Conservation (phyloP, 1,139 yeast species). For the Suhomyces taliae region DNA sequence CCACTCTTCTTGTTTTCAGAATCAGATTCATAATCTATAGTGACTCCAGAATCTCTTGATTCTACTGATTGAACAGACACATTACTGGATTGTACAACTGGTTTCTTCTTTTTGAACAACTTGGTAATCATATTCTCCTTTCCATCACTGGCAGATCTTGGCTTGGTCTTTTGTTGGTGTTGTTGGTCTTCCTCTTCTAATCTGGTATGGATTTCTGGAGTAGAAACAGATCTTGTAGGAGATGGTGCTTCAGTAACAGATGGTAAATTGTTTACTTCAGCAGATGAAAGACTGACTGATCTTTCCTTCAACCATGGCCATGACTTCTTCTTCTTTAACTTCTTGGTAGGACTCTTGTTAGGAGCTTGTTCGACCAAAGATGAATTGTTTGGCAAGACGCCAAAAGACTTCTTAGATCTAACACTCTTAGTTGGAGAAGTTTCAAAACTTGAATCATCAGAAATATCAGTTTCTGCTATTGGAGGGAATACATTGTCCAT, state of each 20-base stretch:
- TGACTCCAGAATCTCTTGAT: slow-evolving; percentile 22
- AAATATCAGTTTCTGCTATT: slow-evolving; percentile 11
- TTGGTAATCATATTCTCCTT: slow-evolving; percentile 47
- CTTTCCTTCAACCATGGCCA: slow-evolving; percentile 46
- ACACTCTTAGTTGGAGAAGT: slow-evolving; percentile 18
- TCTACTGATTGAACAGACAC: slow-evolving; percentile 8
- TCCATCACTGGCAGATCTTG: slow-evolving; percentile 14
- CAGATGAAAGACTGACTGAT: slow-evolving; percentile 31
- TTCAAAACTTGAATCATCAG: slow-evolving; percentile 16
- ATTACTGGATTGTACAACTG: slow-evolving; percentile 8
- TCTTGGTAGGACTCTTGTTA: slow-evolving; percentile 18
- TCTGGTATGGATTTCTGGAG: slow-evolving; percentile 26
- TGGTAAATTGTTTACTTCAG: slow-evolving; percentile 23
- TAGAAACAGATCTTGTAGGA: slow-evolving; percentile 36
- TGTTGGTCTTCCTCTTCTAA: slow-evolving; percentile 11
- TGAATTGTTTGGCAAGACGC: slow-evolving; percentile 18
- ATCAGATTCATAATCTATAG: slow-evolving; percentile 35
- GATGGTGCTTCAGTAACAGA: slow-evolving; percentile 20
- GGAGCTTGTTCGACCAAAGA: slow-evolving; percentile 5
- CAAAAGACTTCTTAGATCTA: slow-evolving; percentile 28
- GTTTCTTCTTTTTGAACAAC: slow-evolving; percentile 44
- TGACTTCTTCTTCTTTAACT: slow-evolving; percentile 36
- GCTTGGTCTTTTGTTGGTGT: slow-evolving; percentile 5
- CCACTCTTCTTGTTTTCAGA: slow-evolving; percentile 16
- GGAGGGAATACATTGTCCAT: slow-evolving; percentile 10